Percentiles rank a stretch among this genome's conserved stretches.
These are phyloP conservation scores for Thyridium curvatum DNA, from an alignment of 2,329 filamentous ascomycete genomes.

Conservation along the genomic window DNA sequence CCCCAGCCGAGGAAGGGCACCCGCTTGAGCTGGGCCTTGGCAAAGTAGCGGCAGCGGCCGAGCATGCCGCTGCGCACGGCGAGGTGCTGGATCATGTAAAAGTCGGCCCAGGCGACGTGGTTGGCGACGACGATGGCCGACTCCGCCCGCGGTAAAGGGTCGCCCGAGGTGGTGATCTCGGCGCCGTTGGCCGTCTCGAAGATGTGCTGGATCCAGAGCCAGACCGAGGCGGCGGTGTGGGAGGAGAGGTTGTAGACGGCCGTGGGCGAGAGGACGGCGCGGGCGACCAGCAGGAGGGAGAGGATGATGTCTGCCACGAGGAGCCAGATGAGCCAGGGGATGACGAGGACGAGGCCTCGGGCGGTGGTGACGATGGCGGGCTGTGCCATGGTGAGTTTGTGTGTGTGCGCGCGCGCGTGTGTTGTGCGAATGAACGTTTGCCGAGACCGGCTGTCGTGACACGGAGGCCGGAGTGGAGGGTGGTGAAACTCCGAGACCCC, in stretches of 20 bases:
- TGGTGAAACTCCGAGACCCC: too few species aligned
- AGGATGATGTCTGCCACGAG: conserved; percentile 43
- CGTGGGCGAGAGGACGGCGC: conserved; percentile 35
- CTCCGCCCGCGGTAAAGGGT: conserved; percentile 43
- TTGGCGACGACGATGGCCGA: conserved; percentile 55
- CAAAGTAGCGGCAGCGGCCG: conserved; percentile 55
- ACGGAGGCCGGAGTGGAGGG: too few species aligned
- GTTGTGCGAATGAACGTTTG: too few species aligned
- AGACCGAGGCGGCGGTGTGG: conserved; percentile 44
- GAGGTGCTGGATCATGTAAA: conserved; percentile 57
- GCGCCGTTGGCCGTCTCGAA: conserved; percentile 50
- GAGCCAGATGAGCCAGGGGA: conserved; percentile 49
- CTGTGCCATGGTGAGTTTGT: too few species aligned
- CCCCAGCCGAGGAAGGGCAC: conserved; percentile 59
- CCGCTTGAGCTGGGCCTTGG: conserved; percentile 51
- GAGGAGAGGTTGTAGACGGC: conserved; percentile 49
- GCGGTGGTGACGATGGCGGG: conserved; percentile 25
- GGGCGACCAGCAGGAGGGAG: conserved; percentile 41
- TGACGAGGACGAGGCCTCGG: conserved; percentile 34
- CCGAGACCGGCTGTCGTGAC: too few species aligned
- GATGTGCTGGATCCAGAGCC: conserved; percentile 50
- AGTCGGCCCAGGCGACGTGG: conserved; percentile 56
- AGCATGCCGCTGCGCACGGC: conserved; percentile 51
- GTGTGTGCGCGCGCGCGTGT: too few species aligned
- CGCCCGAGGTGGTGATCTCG: conserved; percentile 45